Base-by-base conservation (phyloP, 305 asterid species). In the Fraxinus baroniana region DNA sequence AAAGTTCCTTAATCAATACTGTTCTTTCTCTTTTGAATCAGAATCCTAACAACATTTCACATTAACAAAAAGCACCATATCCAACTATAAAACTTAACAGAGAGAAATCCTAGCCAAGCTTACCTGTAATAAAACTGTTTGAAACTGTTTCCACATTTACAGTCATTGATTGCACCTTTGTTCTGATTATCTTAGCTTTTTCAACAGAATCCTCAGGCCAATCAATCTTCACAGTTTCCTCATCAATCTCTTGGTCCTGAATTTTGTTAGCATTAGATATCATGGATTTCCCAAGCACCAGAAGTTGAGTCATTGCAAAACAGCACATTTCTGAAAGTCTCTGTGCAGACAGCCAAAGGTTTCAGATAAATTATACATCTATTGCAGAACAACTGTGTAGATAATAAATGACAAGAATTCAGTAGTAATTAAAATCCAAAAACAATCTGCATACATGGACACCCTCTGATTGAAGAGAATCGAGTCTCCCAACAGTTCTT, bases 321-420 rank as follows among this genome's bases (percentile, higher is more conserved):
- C 98, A 96, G 91, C 99, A 93, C 91, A 96, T 87, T 87, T 96
- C 99, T 76, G 99, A 94, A 86, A 96, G 92, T 86, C 99, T 91
- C 99, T 96, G 92, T 26, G 81, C 78, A 77, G 66, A 75, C 76
- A 79, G 60, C 76, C 74, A 26, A 66, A 66, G 9, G 74, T 66
- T 24, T 66, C 36, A 66, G 35, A 26, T 66, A 10, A 66, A 66
- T 66, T 24, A 26, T 3, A 66, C 9, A 3, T 66, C 7, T 26
- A 62, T 26, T 10, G 74, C 44, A 78, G 77, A 57, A 20, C 55
- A 32, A 33, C 8, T n/a, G 41, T 22, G 76, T 73, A 78, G 76
- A 49, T 33, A 28, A 66, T 57, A 18, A 77, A 10, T 7, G 35
- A 20, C 62, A 70, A 77, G 32, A 10, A 15, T 71, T 49, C 35